phyloP scores from a whole-genome alignment of 306 rosid genomes.

The Corylus americana region DNA sequence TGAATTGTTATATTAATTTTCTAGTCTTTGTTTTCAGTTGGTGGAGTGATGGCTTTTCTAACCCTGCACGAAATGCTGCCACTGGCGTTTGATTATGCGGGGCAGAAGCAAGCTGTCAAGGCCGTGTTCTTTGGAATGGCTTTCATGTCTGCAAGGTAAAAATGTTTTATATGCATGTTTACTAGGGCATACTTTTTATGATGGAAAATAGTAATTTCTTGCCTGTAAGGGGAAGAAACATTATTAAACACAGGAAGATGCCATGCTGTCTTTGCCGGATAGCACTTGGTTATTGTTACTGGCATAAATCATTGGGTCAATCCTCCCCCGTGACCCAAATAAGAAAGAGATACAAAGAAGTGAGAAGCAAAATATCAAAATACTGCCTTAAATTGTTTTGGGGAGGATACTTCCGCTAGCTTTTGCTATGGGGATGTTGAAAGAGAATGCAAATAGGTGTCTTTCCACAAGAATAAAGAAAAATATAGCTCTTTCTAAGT shows the following conservation, averaged over 20 bases:
- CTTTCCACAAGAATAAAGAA: too few relatives aligned
- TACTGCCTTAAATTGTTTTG: too few relatives aligned
- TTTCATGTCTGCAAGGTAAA: conserved; percentile 93
- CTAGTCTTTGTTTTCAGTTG: conserved; percentile 52
- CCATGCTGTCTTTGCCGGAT: neutral
- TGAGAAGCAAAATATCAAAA: neutral
- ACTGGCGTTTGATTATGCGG: conserved; percentile 93
- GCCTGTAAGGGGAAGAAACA: neutral
- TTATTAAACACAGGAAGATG: neutral
- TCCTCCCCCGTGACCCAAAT: neutral
- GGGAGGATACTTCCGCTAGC: too few relatives aligned
- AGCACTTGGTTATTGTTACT: neutral
- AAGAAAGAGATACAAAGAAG: neutral
- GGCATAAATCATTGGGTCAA: neutral
- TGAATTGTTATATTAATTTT: conserved; percentile 13
- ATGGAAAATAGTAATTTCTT: neutral
- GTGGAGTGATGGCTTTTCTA: conserved; percentile 94
- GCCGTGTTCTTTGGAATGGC: conserved; percentile 96
- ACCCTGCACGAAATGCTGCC: conserved; percentile 97
- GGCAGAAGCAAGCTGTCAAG: conserved; percentile 87
- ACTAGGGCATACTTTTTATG: neutral
- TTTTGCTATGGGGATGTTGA: too few relatives aligned
- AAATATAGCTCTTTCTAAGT: too few relatives aligned
- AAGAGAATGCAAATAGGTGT: too few relatives aligned
- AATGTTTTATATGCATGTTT: neutral